Evolutionary conservation across 2,329 filamentous ascomycete genomes (phyloP).

Genomic region (Plectosphaerella cucumerina): DNA sequence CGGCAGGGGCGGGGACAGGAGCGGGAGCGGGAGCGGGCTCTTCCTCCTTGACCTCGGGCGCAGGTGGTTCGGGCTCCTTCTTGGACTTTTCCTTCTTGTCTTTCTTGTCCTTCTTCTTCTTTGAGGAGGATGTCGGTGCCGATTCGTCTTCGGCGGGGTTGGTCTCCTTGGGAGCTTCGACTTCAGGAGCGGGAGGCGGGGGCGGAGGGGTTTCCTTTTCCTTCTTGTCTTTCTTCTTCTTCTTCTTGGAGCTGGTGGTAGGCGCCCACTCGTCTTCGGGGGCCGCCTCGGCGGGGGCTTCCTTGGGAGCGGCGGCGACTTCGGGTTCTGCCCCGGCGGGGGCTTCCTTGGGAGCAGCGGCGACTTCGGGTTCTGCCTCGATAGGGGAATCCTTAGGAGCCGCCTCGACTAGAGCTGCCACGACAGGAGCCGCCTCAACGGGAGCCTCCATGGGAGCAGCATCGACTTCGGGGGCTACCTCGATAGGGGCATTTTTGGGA

Average conservation of each 20-base stretch:
- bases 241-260: conserved; percentile 6
- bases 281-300: neutral
- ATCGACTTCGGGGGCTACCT: no score
- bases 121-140: neutral
- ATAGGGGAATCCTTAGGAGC: no score
- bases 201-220: conserved; percentile 6
- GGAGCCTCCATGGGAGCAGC: no score
- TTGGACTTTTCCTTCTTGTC: conserved; percentile 7
- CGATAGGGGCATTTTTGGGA: no score
- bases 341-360: no score
- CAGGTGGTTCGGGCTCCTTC: conserved; percentile 1
- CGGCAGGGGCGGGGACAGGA: neutral
- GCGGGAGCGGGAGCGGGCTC: neutral
- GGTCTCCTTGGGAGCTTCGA: neutral
- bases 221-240: conserved; percentile 7
- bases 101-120: conserved; percentile 10
- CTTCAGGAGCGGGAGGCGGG: neutral
- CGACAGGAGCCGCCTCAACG: no score
- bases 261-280: neutral
- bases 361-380: no score
- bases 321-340: no score
- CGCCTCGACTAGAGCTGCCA: no score
- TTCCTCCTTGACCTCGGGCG: neutral
- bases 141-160: neutral
- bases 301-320: no score